Evolutionary conservation across 257 asterid genomes (phyloP).

Genomic region (Echites panduratus): DNA sequence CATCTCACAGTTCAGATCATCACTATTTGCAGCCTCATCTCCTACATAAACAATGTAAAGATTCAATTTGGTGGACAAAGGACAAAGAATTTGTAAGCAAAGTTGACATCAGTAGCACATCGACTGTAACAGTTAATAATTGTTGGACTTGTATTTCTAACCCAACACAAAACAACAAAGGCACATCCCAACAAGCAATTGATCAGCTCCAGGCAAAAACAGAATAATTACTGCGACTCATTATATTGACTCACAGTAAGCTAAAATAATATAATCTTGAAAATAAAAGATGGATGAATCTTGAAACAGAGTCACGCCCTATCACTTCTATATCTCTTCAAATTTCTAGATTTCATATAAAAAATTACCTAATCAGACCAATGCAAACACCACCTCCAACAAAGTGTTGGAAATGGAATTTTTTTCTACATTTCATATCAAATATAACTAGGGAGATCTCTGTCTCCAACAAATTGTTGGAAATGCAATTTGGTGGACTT

Average conservation of each 20-base stretch:
- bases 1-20: conserved; percentile 23
- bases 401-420: too few relatives aligned
- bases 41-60: conserved; percentile 17
- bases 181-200: not conserved
- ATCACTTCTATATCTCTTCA: not conserved
- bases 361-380: too few relatives aligned
- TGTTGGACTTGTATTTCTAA: conserved; percentile 11
- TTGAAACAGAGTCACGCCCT: not conserved
- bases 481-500: too few relatives aligned
- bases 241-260: not conserved
- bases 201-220: not conserved
- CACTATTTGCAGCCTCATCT: conserved; percentile 27
- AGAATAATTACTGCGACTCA: not conserved
- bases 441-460: too few relatives aligned
- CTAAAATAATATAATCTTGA: not conserved
- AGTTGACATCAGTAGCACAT: not conserved
- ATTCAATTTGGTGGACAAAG: not conserved
- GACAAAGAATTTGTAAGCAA: not conserved
- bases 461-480: too few relatives aligned
- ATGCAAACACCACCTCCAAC: too few relatives aligned
- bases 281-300: not conserved
- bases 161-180: not conserved
- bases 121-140: not conserved
- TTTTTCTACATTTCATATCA: too few relatives aligned
- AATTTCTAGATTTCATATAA: too few relatives aligned